Evolutionary conservation across 441 rosid species (phyloP).

Genomic region (Eruca vesicaria): DNA sequence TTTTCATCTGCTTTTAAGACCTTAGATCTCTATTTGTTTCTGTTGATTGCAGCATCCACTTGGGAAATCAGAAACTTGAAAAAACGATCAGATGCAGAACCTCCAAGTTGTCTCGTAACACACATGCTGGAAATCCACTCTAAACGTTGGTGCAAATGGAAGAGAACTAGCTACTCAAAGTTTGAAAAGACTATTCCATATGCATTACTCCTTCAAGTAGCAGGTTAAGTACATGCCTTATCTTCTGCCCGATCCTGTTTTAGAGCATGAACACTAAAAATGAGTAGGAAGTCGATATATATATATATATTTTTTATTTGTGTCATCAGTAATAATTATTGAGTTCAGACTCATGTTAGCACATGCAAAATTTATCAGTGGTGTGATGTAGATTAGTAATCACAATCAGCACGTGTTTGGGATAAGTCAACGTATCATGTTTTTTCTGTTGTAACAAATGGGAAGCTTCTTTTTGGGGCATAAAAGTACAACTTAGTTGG

Average conservation of each 20-base stretch:
- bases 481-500: not conserved
- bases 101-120: constrained; percentile 74
- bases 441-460: not conserved
- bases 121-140: constrained; percentile 85
- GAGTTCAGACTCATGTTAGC: constrained; percentile 4
- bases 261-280: constrained; percentile 1
- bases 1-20: constrained; percentile 3
- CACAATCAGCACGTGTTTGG: not conserved
- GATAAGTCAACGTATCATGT: not conserved
- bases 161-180: constrained; percentile 67
- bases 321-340: not conserved
- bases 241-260: constrained; percentile 4
- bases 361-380: constrained; percentile 1
- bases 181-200: constrained; percentile 85
- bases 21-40: constrained; percentile 5
- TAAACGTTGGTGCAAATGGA: constrained; percentile 83
- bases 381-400: constrained; percentile 7
- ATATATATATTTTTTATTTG: constrained; percentile 5
- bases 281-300: constrained; percentile 11
- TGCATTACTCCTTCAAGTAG: constrained; percentile 84
- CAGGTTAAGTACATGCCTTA: constrained; percentile 53
- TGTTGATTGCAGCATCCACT: constrained; percentile 72
- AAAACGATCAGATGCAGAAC: constrained; percentile 62
- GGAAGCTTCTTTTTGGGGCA: not conserved
- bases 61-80: constrained; percentile 91